Evolutionary conservation across 495 filamentous ascomycete species (phyloP), one percentile per base, ranked within the genome.

Genomic region (Evansstolkia leycettana): DNA sequence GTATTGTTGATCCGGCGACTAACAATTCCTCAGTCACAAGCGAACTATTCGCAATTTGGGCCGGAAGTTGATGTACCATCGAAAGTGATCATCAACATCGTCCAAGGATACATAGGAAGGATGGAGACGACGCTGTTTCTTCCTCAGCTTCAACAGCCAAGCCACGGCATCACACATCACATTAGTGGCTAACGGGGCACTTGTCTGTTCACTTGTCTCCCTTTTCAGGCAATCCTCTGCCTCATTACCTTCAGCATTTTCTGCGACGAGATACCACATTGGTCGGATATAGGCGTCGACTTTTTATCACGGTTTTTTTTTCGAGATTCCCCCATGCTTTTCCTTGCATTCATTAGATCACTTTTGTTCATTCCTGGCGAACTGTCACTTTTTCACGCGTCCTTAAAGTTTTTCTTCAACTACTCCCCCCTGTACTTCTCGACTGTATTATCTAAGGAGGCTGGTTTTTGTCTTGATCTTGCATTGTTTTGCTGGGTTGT

Each of bases 31-130:
- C 25, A 60, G 51, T 17, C 42, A 54, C 27, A 67, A 57, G 39
- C 52, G 42, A 34, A 60, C 56, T 19, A 60, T 65, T 25, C 58
- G 61, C 37, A 65, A 43, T 38, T 35, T 67, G 11, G 55, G 64
- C 33, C 64, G 64, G 14, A 65, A 60, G 40, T 32, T 65, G 34
- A 59, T 58, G 33, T 42, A 39, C 24, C 40, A 37, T 34, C 43
- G 50, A 28, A 50, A 50, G 36, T 45, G 14, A 31, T 14, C 29
- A 10, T 31, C n/a, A 17, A 31, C 2, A 5, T 29, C 27, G 4
- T 5, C 12, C 10, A n/a, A n/a, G 12, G 12, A n/a, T 6, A n/a
- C 27, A n/a, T 6, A 29, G 12, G 27, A 3, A 29, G 9, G 9
- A 23, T 4, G 9, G 9, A 23, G 20, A 23, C 4, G n/a, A n/a